A percentile compares a stretch with the other conserved stretches of the same genome.
These are phyloP conservation scores for Penstemon barbatus DNA, from an alignment of 257 asterid species.

Conservation along the genomic window DNA sequence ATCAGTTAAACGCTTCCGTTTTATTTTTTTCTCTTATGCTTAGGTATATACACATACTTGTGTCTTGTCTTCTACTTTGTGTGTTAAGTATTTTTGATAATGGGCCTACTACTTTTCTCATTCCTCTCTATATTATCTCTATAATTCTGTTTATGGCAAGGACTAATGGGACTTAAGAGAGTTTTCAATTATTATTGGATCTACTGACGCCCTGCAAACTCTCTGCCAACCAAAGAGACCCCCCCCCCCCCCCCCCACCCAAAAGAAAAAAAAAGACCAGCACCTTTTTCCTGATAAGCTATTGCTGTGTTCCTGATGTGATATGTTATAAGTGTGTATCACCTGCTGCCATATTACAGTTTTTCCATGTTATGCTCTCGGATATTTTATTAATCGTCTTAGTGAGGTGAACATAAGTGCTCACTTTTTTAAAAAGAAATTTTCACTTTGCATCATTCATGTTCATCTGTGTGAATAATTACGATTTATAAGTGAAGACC, in stretches of 20 bases:
- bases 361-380: neutral
- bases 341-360: slow-evolving; percentile 1
- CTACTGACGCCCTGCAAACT: slow-evolving; percentile 14
- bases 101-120: neutral
- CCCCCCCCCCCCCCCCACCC: no score
- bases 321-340: neutral
- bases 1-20: slow-evolving; percentile 5
- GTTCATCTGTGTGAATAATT: neutral
- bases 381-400: slow-evolving; percentile 2
- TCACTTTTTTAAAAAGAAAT: neutral
- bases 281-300: neutral
- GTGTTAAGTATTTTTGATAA: neutral
- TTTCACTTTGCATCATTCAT: slow-evolving; percentile 7
- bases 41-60: neutral
- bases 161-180: slow-evolving; percentile 10
- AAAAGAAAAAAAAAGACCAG: neutral
- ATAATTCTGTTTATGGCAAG: slow-evolving; percentile 10
- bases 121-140: slow-evolving; percentile 19
- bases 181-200: slow-evolving; percentile 4
- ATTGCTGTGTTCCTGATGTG: neutral
- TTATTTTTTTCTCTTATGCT: neutral
- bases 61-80: neutral
- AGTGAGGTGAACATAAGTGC: slow-evolving; percentile 7
- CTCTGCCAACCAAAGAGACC: neutral
- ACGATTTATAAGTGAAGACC: slow-evolving; percentile 20